Base-by-base conservation (phyloP, 1,284 basidiomycete species). In the Ustilago curta region DNA sequence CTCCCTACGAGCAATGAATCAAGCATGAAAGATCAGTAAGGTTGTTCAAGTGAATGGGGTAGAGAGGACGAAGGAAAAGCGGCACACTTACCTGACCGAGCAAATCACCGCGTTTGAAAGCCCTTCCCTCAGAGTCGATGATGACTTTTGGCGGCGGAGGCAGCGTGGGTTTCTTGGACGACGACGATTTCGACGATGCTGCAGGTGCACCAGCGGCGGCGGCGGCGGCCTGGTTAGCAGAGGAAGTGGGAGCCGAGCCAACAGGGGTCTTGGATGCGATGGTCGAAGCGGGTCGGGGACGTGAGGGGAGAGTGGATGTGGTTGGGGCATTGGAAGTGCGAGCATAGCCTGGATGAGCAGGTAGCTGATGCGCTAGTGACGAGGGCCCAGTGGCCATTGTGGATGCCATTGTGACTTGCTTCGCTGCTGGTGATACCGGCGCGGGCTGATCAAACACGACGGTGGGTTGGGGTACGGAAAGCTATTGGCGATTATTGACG, bases 121-220 rank as follows among this genome's bases (percentile, higher is more conserved):
- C 53, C 14, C 70, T 56, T 6, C 77, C 76, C 47, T 79, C 70
- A 0, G 77, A 72, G 31, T 83, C 82, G 42, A 79, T 71, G 53
- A 83, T 82, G 59, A 79, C 69, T 27, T 63, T 70, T 7, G 82
- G 82, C 37, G 82, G 79, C 47, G 72, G 76, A 27, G 80, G 82
- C 18, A 83, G 74, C 14, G 70, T 58, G 7, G 82, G 75, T 51
- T 82, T 83, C 70, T 80, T 78, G 35, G 65, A 57, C 12, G 54
- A 48, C 8, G 54, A 48, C 12, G 44, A 25, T 45, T 71, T 75
- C 37, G 65, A 60, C 6, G 61, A 45, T n/a, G 70, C 43, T 5
- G 61, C 53, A 27, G 64, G 35, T 14, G 35, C 35, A 8, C 31
- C 31, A 35, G 32, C 32, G 35, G 12, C 43, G 18, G 31, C 37